These are phyloP conservation scores for Cytospora paraplurivora DNA, from an alignment of 2,329 filamentous ascomycete genomes.

Conservation along the genomic window DNA sequence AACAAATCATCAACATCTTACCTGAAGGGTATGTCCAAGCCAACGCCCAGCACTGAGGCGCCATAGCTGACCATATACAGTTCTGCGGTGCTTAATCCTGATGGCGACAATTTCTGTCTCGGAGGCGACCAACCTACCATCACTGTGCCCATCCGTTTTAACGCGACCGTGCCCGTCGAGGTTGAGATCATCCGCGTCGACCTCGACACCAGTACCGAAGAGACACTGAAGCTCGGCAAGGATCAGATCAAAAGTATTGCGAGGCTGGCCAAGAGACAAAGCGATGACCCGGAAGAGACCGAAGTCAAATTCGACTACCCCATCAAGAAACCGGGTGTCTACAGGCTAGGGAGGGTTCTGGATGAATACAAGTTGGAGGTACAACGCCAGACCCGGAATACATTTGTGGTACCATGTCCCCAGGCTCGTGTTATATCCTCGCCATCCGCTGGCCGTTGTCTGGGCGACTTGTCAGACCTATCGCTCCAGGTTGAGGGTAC, in stretches of 20 bases:
- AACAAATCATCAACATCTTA: conserved; percentile 95
- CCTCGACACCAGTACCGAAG: conserved; percentile 76
- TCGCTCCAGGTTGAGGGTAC: conserved; percentile 83
- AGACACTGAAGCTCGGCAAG: conserved; percentile 73
- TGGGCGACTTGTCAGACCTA: conserved; percentile 84
- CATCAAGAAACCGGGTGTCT: conserved; percentile 85
- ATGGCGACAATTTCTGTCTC: conserved; percentile 79
- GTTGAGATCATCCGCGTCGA: conserved; percentile 90
- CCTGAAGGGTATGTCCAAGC: conserved; percentile 72
- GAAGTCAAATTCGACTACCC: conserved; percentile 71
- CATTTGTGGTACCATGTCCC: conserved; percentile 84
- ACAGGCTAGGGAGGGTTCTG: conserved; percentile 80
- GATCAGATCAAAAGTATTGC: conserved; percentile 76
- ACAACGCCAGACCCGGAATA: conserved; percentile 72
- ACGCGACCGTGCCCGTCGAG: conserved; percentile 84
- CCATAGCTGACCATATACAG: conserved; percentile 45
- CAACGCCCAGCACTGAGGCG: not conserved
- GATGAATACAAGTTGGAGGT: conserved; percentile 95
- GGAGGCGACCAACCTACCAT: conserved; percentile 62
- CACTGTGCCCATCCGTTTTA: conserved; percentile 83
- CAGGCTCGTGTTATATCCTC: conserved; percentile 71
- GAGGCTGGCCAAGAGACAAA: conserved; percentile 66
- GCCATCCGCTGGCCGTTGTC: conserved; percentile 69
- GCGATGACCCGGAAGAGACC: conserved; percentile 60
- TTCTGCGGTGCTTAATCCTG: conserved; percentile 84